Evolutionary conservation across 768 basidiomycete genomes (phyloP), one percentile per base, ranked within the genome.

Genomic region (Pleurotus salmoneostramineus): DNA sequence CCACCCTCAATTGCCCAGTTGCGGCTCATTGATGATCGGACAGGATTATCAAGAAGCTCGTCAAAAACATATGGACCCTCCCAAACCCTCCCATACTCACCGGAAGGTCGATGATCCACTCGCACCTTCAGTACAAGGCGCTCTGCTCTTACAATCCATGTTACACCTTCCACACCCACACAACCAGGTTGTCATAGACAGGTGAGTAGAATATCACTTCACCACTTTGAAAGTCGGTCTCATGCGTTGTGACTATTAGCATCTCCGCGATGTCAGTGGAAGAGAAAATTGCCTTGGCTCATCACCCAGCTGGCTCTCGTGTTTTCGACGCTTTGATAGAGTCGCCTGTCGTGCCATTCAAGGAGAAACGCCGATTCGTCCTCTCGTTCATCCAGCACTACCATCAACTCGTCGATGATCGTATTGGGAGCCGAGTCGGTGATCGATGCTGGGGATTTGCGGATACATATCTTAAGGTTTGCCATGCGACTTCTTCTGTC

Each of bases 401-500:
- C 71, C 87, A 89, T 66, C 67, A 74, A 33, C 84, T 99, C 35
- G 91, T 90, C 4, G 90, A 95, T 67, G 93, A 98, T 68, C 85
- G 89, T 46, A 84, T 97, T 61, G 97, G 97, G 46, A 93, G 91
- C 64, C 81, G 93, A 48, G 86, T 98, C 0, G 91, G 83, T 4
- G 96, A 95, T 65, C 85, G 89, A n/a, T 91, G 89, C 62, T 98
- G 94, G 93, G 84, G 80, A 1, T 85, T 83, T 60, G 87, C 91
- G n/a, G 97, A 99, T 72, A 88, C 92, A 0, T 98, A 91, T 71
- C 80, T 97, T 62, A 95, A 90, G 77, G 94, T 95, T 60, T 21
- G 78, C 15, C 4, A 31, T 21, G 12, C 50, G 7, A 60, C 50
- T 35, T 34, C 32, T 47, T 12, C 36, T 17, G 58, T 12, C 12